Evolutionary conservation across 768 basidiomycete species (phyloP).

Genomic region (Scleroderma bovista): DNA sequence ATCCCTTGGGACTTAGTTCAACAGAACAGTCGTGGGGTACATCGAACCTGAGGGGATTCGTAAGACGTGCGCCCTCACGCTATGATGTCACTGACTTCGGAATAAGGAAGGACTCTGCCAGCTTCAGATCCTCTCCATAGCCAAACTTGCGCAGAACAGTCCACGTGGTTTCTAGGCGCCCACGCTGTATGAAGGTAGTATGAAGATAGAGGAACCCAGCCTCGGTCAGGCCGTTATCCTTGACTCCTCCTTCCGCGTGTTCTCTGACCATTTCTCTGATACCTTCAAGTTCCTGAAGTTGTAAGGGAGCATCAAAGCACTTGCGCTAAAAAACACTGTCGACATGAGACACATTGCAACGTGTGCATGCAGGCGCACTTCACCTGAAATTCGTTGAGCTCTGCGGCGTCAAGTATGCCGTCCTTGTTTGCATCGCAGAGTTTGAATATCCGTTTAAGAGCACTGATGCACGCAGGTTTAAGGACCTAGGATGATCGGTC

Average conservation of each 20-base stretch:
- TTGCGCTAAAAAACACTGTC: slow-evolving; percentile 53
- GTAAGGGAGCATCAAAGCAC: slow-evolving; percentile 92
- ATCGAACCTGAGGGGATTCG: slow-evolving; percentile 63
- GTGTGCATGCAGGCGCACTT: background rate
- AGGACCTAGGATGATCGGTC: slow-evolving; percentile 52
- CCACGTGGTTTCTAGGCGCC: slow-evolving; percentile 96
- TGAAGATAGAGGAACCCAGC: slow-evolving; percentile 91
- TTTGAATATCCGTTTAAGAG: slow-evolving; percentile 91
- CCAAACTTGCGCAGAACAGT: slow-evolving; percentile 92
- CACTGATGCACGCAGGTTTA: slow-evolving; percentile 87
- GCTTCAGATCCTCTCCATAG: slow-evolving; percentile 88
- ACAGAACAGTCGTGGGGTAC: slow-evolving; percentile 92
- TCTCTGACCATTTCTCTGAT: slow-evolving; percentile 88
- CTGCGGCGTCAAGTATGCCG: slow-evolving; percentile 80
- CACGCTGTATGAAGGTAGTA: slow-evolving; percentile 94
- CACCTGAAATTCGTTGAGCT: slow-evolving; percentile 97
- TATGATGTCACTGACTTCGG: slow-evolving; percentile 65
- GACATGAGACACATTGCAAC: background rate
- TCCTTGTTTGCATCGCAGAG: slow-evolving; percentile 95
- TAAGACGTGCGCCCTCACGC: slow-evolving; percentile 7
- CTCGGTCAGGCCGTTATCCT: slow-evolving; percentile 80
- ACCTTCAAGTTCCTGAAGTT: slow-evolving; percentile 91
- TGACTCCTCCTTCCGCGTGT: slow-evolving; percentile 70
- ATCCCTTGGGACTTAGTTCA: slow-evolving; percentile 89
- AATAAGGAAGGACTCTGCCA: slow-evolving; percentile 81